Evolutionary conservation across 164 flowering plant genomes (phyloP).

Genomic region (Tetrastigma voinierianum): DNA sequence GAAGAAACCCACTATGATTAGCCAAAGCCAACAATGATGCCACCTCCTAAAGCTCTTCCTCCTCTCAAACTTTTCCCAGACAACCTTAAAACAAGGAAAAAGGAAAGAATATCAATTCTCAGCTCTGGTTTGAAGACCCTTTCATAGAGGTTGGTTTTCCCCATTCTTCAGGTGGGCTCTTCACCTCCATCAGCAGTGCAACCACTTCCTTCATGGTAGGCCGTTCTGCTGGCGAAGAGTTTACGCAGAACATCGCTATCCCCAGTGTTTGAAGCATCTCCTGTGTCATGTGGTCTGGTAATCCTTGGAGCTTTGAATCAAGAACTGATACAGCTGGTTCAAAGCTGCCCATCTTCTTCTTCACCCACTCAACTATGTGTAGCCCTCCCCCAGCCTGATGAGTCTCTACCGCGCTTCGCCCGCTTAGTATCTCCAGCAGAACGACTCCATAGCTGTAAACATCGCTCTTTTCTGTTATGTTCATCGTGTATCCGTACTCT

Average conservation of each 20-base stretch:
- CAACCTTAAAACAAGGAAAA: constrained; percentile 10
- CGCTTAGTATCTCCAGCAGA: constrained; percentile 74
- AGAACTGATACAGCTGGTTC: constrained; percentile 75
- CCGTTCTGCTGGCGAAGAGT: constrained; percentile 79
- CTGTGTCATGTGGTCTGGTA: constrained; percentile 83
- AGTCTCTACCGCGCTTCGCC: constrained; percentile 81
- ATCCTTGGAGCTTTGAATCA: constrained; percentile 70
- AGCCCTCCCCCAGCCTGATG: constrained; percentile 71
- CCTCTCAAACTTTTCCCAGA: not conserved
- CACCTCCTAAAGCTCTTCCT: too few species aligned
- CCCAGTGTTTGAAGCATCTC: constrained; percentile 97
- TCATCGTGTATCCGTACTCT: constrained; percentile 97
- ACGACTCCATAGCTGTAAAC: constrained; percentile 98
- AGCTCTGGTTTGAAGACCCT: constrained; percentile 59
- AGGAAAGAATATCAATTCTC: constrained; percentile 18
- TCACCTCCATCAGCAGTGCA: constrained; percentile 87
- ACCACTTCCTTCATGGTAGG: constrained; percentile 99
- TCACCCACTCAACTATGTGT: constrained; percentile 98
- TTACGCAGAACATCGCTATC: constrained; percentile 92
- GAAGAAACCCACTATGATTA: too few species aligned
- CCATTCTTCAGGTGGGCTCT: constrained; percentile 83
- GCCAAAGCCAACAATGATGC: too few species aligned
- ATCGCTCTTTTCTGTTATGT: constrained; percentile 97
- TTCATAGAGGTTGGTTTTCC: constrained; percentile 97
- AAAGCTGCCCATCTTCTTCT: constrained; percentile 88